Base-by-base conservation (phyloP, 2,329 filamentous ascomycete genomes). In the Colletotrichum eremochloae region DNA sequence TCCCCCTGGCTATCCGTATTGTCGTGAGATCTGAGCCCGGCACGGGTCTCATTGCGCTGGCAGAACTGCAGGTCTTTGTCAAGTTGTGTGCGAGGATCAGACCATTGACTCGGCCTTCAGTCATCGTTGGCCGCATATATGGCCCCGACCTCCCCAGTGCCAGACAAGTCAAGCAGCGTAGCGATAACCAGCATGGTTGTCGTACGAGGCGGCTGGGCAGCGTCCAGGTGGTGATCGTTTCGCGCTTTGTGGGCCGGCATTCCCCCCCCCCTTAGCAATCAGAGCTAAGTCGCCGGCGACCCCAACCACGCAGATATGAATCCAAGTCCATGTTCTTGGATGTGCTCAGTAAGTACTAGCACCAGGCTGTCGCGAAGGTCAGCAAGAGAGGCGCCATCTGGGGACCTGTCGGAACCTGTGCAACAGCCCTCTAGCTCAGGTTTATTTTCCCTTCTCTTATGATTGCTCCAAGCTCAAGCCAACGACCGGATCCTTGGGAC, bases 271-370 rank as follows among this genome's bases (percentile, higher is more conserved):
- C 7, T 53, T 36, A 46, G 65, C 38, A n/a, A 38, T 6, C n/a
- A 40, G 53, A 42, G 58, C 46, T 36, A 31, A 44, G 52, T 55
- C 40, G 40, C 24, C 33, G 20, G 58, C 40, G 33, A 50, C 15
- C 48, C 31, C 18, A 63, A 60, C 38, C 29, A 67, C 50, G 29
- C 31, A 38, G 36, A 38, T n/a, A 63, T 55, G 57, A 68, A 74
- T 55, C 74, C 74, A 72, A 74, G 68, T 62, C 68, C 74, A 58
- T 55, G 68, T 75, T 74, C 68, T 64, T 60, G 74, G 74, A 53
- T 72, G 67, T 56, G 57, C 42, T 69, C 67, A 42, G 40, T 48
- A 42, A 56, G 29, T 61, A 50, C 36, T 18, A 40, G 31, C 48
- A 38, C n/a, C 31, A 29, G 36, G 20, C 46, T 61, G 40, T 56